Base-by-base conservation (phyloP, 208 protist species). In the Leishmania amazonensis region DNA sequence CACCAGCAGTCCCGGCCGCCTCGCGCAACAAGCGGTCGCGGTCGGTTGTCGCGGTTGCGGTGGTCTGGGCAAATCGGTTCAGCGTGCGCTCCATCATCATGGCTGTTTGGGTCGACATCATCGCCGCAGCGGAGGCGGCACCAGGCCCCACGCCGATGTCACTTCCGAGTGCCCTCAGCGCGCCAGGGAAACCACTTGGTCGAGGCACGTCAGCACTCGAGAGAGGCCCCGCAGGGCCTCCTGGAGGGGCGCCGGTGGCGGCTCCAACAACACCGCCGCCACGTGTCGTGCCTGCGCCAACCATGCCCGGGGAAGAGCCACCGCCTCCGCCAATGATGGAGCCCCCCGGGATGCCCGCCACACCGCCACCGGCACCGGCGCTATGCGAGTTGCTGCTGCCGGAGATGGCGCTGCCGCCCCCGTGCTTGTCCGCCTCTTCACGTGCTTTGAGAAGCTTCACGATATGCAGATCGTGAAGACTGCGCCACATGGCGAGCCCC, bases 381-480 rank as follows among this genome's bases (percentile, higher is more conserved):
- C 21, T n/a, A n/a, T 42, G 35, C 51, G 53, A 11, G 31, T 15
- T 64, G 35, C 51, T 62, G 19, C 51, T n/a, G 35, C 54, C 49
- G 53, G 31, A 51, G 6, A 17, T 28, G 3, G 49, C 57, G 79
- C 57, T 74, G 21, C 17, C 17, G 24, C 21, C 68, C 17, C 38
- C 79, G 21, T 49, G 68, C 2, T 54, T 70, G 42, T 76, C 72
- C 15, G 42, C 75, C 54, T 76, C 81, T 28, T 79, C 76, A 11
- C 91, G 89, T 9, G 83, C 75, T 53, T 85, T 77, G 31, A 79
- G 1, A 21, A 88, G 89, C 76, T 94, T 91, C 42, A 92, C 64
- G 57, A 78, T 86, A 58, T 84, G 67, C 67, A 95, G 80, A 60
- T 96, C 93, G 68, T 94, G 86, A n/a, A 81, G 80, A 74, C 91